These are phyloP conservation scores for Neurospora hispaniola DNA, from an alignment of 495 filamentous ascomycete genomes.

Conservation along the genomic window DNA sequence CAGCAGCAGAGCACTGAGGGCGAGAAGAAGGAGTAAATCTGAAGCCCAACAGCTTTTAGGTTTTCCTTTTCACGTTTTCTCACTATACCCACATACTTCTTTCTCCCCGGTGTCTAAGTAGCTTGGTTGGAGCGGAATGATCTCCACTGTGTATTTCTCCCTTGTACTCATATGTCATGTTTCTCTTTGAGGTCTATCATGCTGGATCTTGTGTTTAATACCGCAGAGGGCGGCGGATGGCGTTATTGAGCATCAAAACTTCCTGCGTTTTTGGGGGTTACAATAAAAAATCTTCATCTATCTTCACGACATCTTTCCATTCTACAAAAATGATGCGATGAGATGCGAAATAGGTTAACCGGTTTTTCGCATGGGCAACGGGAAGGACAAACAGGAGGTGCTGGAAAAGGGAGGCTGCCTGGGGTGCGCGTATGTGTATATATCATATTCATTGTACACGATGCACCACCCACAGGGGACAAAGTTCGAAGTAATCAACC, in stretches of 20 bases:
- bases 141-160: conserved; percentile 27
- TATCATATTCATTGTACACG: neutral
- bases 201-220: conserved; percentile 25
- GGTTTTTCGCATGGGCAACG: neutral
- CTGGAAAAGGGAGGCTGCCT: neutral
- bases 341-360: neutral
- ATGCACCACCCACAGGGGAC: neutral
- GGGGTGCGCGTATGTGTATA: neutral
- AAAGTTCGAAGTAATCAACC: neutral
- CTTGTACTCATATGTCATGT: conserved; percentile 36
- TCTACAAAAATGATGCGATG: neutral
- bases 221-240: conserved; percentile 35
- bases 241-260: conserved; percentile 40
- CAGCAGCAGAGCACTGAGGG: conserved; percentile 48
- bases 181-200: conserved; percentile 11
- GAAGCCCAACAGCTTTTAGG: conserved; percentile 33
- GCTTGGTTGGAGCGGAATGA: conserved; percentile 16
- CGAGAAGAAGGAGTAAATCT: conserved; percentile 62
- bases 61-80: conserved; percentile 7
- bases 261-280: conserved; percentile 18
- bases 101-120: conserved; percentile 24
- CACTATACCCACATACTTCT: conserved; percentile 16
- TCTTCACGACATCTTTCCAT: conserved; percentile 14
- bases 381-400: neutral
- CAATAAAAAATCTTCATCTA: conserved; percentile 13